Evolutionary conservation across 2,329 filamentous ascomycete genomes (phyloP), one percentile per base, ranked within the genome.

Genomic region (Rhexocercosporidium sp.): DNA sequence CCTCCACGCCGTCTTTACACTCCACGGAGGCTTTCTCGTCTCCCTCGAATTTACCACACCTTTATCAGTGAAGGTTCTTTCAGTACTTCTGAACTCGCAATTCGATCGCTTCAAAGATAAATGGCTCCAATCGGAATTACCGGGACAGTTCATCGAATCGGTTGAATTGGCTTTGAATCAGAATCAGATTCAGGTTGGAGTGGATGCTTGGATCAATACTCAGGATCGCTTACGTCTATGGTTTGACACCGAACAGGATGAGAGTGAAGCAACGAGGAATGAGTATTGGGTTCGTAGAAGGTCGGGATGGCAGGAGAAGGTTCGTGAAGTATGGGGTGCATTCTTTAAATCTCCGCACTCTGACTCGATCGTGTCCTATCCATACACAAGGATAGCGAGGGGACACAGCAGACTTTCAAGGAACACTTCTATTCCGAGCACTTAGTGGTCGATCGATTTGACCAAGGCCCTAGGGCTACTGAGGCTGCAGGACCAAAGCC

Each of bases 1-100:
- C 18, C 60, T 71, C 16, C 66, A 71, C 34, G 57, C 59, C 3
- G 63, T 71, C 6, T 65, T 68, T 18, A 71, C 67, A 7, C 53
- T 49, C 16, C 8, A 49, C 0, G 67, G 67, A 18, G 67, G 69
- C 8, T 69, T 69, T 41, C 63, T 69, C 11, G 41, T 64, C 12
- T 34, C 67, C 8, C 34, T 66, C 3, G 65, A 69, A 22, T 71
- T 69, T 51, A 68, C n/a, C 3, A 68, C 60, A 2, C 47, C 65
- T 6, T 31, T 62, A 6, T 66, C 59, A 18, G 37, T 47, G 1
- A 59, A 59, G 11, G 59, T 65, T 22, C 62, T 65, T 44, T 25
- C 66, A 3, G 12, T 41, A 7, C 29, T 69, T 9, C 29, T 66
- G 31, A 29, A 57, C 31, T 49, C 47, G 6, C 37, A 51, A 6